Conservation (phyloP, 2,329 filamentous ascomycete species). For the Chaetomiaceae sp. region DNA sequence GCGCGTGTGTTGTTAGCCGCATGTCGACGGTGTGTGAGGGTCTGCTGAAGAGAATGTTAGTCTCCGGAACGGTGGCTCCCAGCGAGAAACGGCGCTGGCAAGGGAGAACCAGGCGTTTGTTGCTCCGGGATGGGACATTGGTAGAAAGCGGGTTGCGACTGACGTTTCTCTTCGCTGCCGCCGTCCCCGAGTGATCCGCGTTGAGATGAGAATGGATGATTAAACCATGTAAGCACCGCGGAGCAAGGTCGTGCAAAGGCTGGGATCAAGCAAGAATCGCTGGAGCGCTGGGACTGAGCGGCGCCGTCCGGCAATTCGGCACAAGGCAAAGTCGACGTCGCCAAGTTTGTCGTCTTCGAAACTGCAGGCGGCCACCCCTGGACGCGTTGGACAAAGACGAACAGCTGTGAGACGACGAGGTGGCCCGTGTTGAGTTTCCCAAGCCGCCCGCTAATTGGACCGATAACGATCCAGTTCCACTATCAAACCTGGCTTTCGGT, state of each 20-base stretch:
- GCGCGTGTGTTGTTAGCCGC: constrained; percentile 41
- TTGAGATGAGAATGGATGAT: neutral
- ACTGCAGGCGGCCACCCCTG: no score
- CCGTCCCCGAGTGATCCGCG: constrained; percentile 12
- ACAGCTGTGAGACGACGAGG: neutral
- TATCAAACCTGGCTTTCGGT: no score
- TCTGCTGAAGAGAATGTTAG: neutral
- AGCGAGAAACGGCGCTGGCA: neutral
- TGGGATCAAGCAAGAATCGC: no score
- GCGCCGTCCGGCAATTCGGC: no score
- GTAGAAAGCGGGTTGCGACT: neutral
- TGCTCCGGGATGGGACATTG: neutral
- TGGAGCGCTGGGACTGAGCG: no score
- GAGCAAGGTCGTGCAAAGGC: neutral
- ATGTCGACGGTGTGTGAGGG: constrained; percentile 29
- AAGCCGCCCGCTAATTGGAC: no score
- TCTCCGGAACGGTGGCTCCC: no score
- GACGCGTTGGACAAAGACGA: no score
- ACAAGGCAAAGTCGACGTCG: no score
- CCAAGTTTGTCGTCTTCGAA: no score
- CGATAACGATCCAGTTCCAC: no score
- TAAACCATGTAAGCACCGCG: neutral
- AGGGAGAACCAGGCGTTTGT: neutral
- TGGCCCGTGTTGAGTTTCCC: neutral
- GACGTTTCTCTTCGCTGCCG: constrained; percentile 1